Evolutionary conservation across 2,329 filamentous ascomycete genomes (phyloP), one percentile per base, ranked within the genome.

Genomic region (Sclerotinia trifoliorum): DNA sequence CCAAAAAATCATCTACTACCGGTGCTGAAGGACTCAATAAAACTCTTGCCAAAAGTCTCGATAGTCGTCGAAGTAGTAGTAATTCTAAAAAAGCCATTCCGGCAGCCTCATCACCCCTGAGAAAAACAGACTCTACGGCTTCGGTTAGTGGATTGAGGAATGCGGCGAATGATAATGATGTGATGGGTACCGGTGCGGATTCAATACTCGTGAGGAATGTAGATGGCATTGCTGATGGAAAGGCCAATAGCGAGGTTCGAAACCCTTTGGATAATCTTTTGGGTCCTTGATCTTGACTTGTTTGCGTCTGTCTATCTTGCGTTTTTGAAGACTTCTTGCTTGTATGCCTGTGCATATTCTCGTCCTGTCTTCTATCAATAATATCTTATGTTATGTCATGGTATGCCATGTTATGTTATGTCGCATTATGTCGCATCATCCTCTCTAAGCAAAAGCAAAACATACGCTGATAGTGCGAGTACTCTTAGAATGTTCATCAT

Each of bases 21-120:
- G 87, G 86, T 69, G 90, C 90, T 69, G 89, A 90, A 72, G 89
- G 88, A 32, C 90, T 91, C 62, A 92, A 90, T 75, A 91, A 90
- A 80, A 92, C 90, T 7, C 81, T 94, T 19, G 94, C 90, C 69
- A 96, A 92, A 80, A 97, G 92, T 78, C 85, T 98, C 35, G 94
- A 97, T 78, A 96, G 91, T 79, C 88, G 94, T 65, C 90, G 94
- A 55, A 96, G 92, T 77, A 97, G 94, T 79, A 91, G 90, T 19
- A 90, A 86, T 66, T 96, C 92, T 68, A 94, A 91, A 79, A 94
- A 93, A 77, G 90, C 90, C 48, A 78, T 88, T 13, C 86, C 86
- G 19, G 56, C 66, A 11, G 55, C 69, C 29, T 35, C 67, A 2
- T 73, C 70, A 19, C 68, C 70, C 17, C 68, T 76, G 13, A 70